Evolutionary conservation across 257 asterid genomes (phyloP).

Genomic region (Rhazya stricta): DNA sequence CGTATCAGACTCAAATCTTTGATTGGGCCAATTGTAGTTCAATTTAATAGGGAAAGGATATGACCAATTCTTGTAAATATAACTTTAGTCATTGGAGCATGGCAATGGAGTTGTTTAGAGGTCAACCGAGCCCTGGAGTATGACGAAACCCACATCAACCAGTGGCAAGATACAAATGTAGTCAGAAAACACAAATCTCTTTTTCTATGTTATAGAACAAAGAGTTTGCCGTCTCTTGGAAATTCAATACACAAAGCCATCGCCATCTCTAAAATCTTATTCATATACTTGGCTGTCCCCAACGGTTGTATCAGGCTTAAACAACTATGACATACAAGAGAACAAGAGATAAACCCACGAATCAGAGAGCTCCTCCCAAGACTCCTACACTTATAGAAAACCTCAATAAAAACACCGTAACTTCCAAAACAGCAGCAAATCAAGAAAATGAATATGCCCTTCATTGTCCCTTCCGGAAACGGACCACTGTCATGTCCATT

Average conservation of each 20-base stretch:
- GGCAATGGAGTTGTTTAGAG: slow-evolving; percentile 18
- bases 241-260: slow-evolving; percentile 31
- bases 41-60: neutral
- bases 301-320: slow-evolving; percentile 4
- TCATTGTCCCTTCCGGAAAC: slow-evolving; percentile 42
- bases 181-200: slow-evolving; percentile 11
- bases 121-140: slow-evolving; percentile 15
- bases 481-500: slow-evolving; percentile 23
- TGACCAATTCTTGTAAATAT: neutral
- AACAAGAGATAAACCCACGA: slow-evolving; percentile 15
- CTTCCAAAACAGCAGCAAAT: slow-evolving; percentile 67
- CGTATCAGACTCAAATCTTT: neutral
- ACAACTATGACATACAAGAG: slow-evolving; percentile 16
- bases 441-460: slow-evolving; percentile 42
- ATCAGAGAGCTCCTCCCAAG: neutral
- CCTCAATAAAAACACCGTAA: slow-evolving; percentile 46
- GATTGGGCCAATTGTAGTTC: neutral
- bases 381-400: slow-evolving; percentile 11
- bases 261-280: slow-evolving; percentile 19
- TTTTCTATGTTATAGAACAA: slow-evolving; percentile 3
- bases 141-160: slow-evolving; percentile 9
- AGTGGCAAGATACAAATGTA: slow-evolving; percentile 4
- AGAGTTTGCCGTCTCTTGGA: slow-evolving; percentile 56
- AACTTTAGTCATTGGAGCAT: neutral
- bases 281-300: slow-evolving; percentile 14